A percentile compares a stretch with the other conserved stretches of the same genome.
These are phyloP conservation scores for Psilocybe mexicana DNA, from an alignment of 1,284 basidiomycete species.

Conservation along the genomic window DNA sequence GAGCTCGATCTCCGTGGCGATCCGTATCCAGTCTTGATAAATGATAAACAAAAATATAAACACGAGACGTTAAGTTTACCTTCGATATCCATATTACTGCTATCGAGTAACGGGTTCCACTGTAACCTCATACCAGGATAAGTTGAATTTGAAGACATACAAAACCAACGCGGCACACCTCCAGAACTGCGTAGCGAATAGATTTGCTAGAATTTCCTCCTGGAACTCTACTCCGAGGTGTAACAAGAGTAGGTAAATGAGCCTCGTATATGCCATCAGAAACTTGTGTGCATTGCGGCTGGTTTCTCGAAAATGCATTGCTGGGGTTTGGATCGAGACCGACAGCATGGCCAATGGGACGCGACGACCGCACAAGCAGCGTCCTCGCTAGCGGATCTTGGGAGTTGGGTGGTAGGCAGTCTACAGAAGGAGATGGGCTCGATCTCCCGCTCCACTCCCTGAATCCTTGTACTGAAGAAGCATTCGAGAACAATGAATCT, in stretches of 20 bases:
- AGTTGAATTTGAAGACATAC: not conserved
- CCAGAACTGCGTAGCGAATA: slow-evolving; percentile 78
- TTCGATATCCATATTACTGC: slow-evolving; percentile 81
- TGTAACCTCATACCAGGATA: slow-evolving; percentile 32
- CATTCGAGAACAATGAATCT: slow-evolving; percentile 77
- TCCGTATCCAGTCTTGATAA: slow-evolving; percentile 79
- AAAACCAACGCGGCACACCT: slow-evolving; percentile 47
- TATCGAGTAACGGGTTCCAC: slow-evolving; percentile 88
- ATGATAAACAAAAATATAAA: slow-evolving; percentile 11
- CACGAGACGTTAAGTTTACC: slow-evolving; percentile 38
- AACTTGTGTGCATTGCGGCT: slow-evolving; percentile 51
- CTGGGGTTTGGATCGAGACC: slow-evolving; percentile 37
- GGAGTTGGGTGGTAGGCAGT: slow-evolving; percentile 20
- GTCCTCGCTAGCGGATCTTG: slow-evolving; percentile 44
- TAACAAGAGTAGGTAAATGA: slow-evolving; percentile 71
- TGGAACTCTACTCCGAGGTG: slow-evolving; percentile 64
- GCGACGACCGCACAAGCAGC: slow-evolving; percentile 69
- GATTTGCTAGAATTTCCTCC: slow-evolving; percentile 64
- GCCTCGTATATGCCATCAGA: slow-evolving; percentile 68
- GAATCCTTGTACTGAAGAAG: slow-evolving; percentile 71
- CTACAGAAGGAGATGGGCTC: slow-evolving; percentile 39
- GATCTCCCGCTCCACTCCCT: slow-evolving; percentile 69
- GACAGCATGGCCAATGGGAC: slow-evolving; percentile 57
- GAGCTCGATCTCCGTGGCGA: slow-evolving; percentile 88
- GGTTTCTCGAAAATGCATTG: slow-evolving; percentile 27